Conservation (phyloP, 139 green algal species). For the Pseudopediastrum boryanum region DNA sequence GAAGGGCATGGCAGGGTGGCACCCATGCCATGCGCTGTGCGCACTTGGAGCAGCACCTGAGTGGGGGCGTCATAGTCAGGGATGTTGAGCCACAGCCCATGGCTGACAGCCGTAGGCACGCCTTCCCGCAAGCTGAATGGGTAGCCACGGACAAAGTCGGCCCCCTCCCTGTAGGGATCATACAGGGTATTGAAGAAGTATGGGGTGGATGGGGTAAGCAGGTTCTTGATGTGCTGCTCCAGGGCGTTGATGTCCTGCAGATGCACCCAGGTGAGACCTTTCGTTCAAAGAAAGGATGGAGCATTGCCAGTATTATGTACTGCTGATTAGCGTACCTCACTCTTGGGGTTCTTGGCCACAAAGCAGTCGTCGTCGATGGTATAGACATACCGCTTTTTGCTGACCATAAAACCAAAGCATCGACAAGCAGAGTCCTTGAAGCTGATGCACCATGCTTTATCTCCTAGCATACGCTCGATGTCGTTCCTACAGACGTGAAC, state of each 20-base stretch:
- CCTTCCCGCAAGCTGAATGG: conserved; percentile 91
- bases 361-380: conserved; percentile 99
- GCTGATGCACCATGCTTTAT: conserved; percentile 94
- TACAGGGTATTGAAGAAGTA: conserved; percentile 99
- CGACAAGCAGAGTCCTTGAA: conserved; percentile 96
- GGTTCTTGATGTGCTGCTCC: conserved; percentile 95
- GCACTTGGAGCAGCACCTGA: conserved; percentile 42
- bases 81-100: conserved; percentile 98
- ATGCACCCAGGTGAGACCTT: neutral
- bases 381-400: conserved; percentile 96
- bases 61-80: conserved; percentile 98
- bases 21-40: no score
- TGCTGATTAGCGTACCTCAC: conserved; percentile 6
- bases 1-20: no score
- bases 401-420: conserved; percentile 96
- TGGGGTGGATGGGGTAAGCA: conserved; percentile 90
- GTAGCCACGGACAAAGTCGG: conserved; percentile 71
- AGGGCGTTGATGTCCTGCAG: conserved; percentile 92
- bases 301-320: no score
- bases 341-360: conserved; percentile 74
- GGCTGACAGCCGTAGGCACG: conserved; percentile 88
- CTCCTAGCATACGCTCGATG: conserved; percentile 94
- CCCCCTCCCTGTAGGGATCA: conserved; percentile 79
- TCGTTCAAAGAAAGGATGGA: no score
- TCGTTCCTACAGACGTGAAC: conserved; percentile 66